Base-by-base conservation (phyloP, 108 stramenopile species). In the Pseudonitzschia pungens region DNA sequence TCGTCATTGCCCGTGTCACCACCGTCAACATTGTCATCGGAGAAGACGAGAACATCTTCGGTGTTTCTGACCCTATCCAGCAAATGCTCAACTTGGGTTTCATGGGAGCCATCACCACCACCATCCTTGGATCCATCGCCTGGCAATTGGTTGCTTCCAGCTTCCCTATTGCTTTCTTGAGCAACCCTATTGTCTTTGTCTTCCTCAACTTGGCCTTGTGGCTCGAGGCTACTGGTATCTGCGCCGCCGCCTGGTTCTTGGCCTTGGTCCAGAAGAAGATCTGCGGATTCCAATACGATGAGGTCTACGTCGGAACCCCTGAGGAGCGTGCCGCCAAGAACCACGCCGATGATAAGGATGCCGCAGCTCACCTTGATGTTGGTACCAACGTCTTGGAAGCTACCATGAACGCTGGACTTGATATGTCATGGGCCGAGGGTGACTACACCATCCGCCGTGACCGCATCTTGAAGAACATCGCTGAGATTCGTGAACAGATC, bases 91-190 rank as follows among this genome's bases (percentile, higher is more conserved):
- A 93, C 84, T 83, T 77, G 40, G 92, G 92, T 54, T 81, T 93
- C 69, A 79, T 89, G 29, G 92, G 89, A n/a, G 92, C 92, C 50
- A 69, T 93, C 74, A 89, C 87, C 53, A 88, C 89, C 28, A 93
- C 92, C 54, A 89, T 90, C 65, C 64, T 90, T 54, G 92, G 82
- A 31, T 93, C 88, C 68, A 87, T 93, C 64, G 63, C 78, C 0
- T 93, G 92, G 92, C 87, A 85, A 75, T 76, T 87, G 67, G 84
- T 87, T 33, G 91, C 91, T 14, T 81, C 82, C 54, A 82, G 81
- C 41, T 89, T 85, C 86, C 91, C 91, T 10, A 66, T 91, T 43
- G 76, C 85, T 31, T 88, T 91, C 83, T 27, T 91, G 60, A 78
- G 77, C 82, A 85, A 76, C 72, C 87, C 90, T 65, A 42, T 91